Conservation (phyloP, 257 asterid genomes). For the Solanum gracilifrons region DNA sequence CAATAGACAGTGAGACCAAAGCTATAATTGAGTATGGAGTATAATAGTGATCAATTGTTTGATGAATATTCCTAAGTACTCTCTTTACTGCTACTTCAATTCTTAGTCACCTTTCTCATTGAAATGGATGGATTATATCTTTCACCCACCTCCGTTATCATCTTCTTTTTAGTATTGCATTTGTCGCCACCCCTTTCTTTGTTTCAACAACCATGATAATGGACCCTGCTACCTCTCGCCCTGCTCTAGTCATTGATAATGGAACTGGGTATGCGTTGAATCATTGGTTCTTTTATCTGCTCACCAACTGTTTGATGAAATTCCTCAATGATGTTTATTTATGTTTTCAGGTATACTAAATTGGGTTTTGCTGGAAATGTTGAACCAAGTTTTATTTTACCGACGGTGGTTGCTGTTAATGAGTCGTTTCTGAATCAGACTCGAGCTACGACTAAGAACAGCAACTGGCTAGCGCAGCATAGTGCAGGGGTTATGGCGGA, state of each 20-base stretch:
- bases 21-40: not conserved
- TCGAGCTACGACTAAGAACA: slow-evolving; percentile 48
- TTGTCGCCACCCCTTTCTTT: slow-evolving; percentile 16
- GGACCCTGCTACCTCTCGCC: slow-evolving; percentile 81
- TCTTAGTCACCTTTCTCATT: not conserved
- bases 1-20: not conserved
- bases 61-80: not conserved
- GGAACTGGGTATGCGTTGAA: slow-evolving; percentile 74
- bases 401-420: slow-evolving; percentile 79
- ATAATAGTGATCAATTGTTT: not conserved
- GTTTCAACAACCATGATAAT: slow-evolving; percentile 51
- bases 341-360: slow-evolving; percentile 60
- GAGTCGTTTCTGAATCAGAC: slow-evolving; percentile 74
- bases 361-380: slow-evolving; percentile 99
- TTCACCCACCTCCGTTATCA: slow-evolving; percentile 4
- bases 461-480: slow-evolving; percentile 73
- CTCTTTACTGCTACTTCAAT: not conserved
- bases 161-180: not conserved
- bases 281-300: not conserved
- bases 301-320: slow-evolving; percentile 19
- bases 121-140: slow-evolving; percentile 20
- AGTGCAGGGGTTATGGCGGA: slow-evolving; percentile 96
- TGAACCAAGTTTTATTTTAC: slow-evolving; percentile 76
- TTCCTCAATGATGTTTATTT: slow-evolving; percentile 1
- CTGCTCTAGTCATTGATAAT: slow-evolving; percentile 90